Evolutionary conservation across 495 filamentous ascomycete species (phyloP).

Genomic region (Podospora pseudocomata): DNA sequence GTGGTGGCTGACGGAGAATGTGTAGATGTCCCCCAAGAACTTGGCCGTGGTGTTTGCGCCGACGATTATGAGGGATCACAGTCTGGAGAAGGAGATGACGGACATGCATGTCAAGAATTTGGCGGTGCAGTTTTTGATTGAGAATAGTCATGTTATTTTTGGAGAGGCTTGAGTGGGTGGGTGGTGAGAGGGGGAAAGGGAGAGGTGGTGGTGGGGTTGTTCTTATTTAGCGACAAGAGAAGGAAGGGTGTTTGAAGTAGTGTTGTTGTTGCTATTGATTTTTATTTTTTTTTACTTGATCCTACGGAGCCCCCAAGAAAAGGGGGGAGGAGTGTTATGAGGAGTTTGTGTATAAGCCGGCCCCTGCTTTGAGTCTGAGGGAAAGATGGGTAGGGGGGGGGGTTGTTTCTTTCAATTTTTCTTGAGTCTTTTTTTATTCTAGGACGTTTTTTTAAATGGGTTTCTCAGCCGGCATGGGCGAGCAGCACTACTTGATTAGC

Average conservation of each 20-base stretch:
- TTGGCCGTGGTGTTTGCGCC: conserved; percentile 97
- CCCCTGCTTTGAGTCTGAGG: no score
- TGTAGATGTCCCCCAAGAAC: conserved; percentile 85
- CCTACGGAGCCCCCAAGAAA: not conserved
- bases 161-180: conserved; percentile 29
- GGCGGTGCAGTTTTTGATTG: conserved; percentile 85
- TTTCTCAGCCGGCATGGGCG: no score
- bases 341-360: not conserved
- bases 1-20: no score
- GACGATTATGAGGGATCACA: conserved; percentile 89
- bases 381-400: no score
- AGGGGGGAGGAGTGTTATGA: not conserved
- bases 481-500: no score
- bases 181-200: not conserved
- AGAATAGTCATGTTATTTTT: conserved; percentile 79
- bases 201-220: not conserved
- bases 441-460: no score
- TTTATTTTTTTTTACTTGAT: not conserved
- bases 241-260: not conserved
- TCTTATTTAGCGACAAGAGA: not conserved
- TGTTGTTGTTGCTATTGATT: not conserved
- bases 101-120: conserved; percentile 91
- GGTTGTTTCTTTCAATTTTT: no score
- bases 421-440: no score
- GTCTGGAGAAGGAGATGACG: conserved; percentile 87